Percentiles rank a stretch among this genome's conserved stretches.
phyloP scores from a whole-genome alignment of 2,329 filamentous ascomycete species.

The Neurospora crassa region DNA sequence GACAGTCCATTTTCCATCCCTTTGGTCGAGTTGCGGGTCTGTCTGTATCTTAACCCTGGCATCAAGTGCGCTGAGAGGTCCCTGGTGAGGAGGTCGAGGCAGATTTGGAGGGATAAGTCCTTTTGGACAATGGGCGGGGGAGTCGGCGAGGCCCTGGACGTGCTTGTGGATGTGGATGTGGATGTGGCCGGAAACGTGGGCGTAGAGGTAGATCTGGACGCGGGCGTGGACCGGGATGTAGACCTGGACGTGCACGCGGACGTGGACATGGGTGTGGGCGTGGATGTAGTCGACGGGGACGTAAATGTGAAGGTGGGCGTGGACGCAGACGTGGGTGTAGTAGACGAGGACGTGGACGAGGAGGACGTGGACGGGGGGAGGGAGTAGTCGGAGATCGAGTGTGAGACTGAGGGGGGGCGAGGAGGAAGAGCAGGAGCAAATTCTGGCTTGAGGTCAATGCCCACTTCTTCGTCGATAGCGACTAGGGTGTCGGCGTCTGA shows the following conservation, averaged over 20 bases:
- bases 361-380: too few species aligned
- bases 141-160: not conserved
- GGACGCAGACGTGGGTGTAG: too few species aligned
- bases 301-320: too few species aligned
- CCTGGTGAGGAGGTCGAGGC: constrained; percentile 38
- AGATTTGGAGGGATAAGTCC: constrained; percentile 38
- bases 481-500: constrained; percentile 39
- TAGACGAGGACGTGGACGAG: too few species aligned
- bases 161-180: too few species aligned
- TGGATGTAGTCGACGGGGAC: too few species aligned
- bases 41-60: not conserved
- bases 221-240: too few species aligned
- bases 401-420: constrained; percentile 21
- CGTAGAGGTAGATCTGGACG: too few species aligned
- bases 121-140: constrained; percentile 17
- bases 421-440: constrained; percentile 25
- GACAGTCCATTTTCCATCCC: constrained; percentile 16
- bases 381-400: constrained; percentile 5
- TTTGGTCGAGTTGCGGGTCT: constrained; percentile 24
- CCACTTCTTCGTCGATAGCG: constrained; percentile 36
- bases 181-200: too few species aligned
- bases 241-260: too few species aligned
- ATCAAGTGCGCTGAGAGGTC: constrained; percentile 29
- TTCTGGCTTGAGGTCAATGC: constrained; percentile 36
- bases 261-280: too few species aligned